These are phyloP conservation scores for Gossypium stocksii DNA, from an alignment of 345 rosid genomes.

Conservation along the genomic window DNA sequence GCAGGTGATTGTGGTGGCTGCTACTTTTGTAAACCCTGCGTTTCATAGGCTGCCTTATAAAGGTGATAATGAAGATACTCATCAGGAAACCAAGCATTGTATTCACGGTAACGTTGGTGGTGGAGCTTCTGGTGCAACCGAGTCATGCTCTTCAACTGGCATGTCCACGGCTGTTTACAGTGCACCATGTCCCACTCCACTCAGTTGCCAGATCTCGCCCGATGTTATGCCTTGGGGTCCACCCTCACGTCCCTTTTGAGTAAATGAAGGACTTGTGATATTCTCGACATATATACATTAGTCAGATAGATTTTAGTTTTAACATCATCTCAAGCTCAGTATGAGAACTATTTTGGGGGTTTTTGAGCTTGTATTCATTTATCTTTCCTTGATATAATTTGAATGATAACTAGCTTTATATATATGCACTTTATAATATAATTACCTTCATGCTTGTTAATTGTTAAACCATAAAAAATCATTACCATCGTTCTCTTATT, in stretches of 20 bases:
- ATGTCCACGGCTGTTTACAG: slow-evolving; percentile 24
- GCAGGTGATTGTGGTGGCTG: slow-evolving; percentile 37
- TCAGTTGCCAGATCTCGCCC: slow-evolving; percentile 26
- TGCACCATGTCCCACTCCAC: slow-evolving; percentile 20
- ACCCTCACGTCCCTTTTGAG: slow-evolving; percentile 21
- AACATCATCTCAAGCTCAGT: neutral
- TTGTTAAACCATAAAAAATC: neutral
- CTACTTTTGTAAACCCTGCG: slow-evolving; percentile 35
- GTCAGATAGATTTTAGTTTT: too few relatives aligned
- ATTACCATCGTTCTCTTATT: neutral
- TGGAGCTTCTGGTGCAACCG: slow-evolving; percentile 4
- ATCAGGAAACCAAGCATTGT: slow-evolving; percentile 15
- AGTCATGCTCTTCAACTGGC: slow-evolving; percentile 12
- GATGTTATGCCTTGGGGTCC: slow-evolving; percentile 34
- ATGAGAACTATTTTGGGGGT: neutral
- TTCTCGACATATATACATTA: neutral
- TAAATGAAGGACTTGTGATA: neutral
- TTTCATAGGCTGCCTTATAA: slow-evolving; percentile 32
- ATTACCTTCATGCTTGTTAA: neutral
- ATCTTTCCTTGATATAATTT: neutral
- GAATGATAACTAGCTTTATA: slow-evolving; percentile 1
- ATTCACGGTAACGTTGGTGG: neutral
- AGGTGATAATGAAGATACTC: slow-evolving; percentile 14
- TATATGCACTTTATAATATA: neutral
- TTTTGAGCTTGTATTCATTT: neutral